Base-by-base conservation (phyloP, 140 eudicot species). In the Erigeron philadelphicus region DNA sequence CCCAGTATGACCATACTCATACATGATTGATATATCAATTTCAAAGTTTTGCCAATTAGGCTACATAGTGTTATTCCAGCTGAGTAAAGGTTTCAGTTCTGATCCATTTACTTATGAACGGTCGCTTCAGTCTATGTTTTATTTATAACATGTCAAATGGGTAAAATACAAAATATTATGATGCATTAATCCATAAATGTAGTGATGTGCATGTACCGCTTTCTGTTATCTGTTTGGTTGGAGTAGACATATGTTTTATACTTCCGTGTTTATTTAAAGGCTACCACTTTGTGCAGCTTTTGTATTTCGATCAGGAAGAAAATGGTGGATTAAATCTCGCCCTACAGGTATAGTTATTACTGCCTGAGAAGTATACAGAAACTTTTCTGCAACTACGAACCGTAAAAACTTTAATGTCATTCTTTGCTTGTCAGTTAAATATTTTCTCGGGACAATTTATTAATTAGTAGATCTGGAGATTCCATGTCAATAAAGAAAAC, bases 261-360 rank as follows among this genome's bases (percentile, higher is more conserved):
- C 4, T 18, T 68, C 16, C 15, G 47, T 19, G 61, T 61, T 78
- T 76, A 48, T 67, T 64, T 47, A n/a, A 61, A 54, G 42, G 49
- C 31, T 49, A 56, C 67, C 48, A 63, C 54, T 52, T 58, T 69
- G 44, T 86, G 85, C 95, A 93, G 98, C 88, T 93, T 66, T 81
- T 93, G 70, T 93, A 89, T 84, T 93, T 93, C 69, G 98, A 93
- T 70, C 88, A 66, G 46, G 98, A 86, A 75, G 98, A 85, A 43
- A 85, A 81, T 66, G 88, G 94, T 64, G 96, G 98, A 74, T 75
- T 93, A 68, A 86, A 85, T 81, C 95, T 93, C 72, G 83, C 94
- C 17, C 66, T 93, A 68, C 96, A 88, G 97, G 97, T 88, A 79
- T 19, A 40, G 7, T 66, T 52, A 48, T 53, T 66, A 64, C 23